Evolutionary conservation across 2,329 filamentous ascomycete genomes (phyloP).

Genomic region (Stylonectria norvegica): DNA sequence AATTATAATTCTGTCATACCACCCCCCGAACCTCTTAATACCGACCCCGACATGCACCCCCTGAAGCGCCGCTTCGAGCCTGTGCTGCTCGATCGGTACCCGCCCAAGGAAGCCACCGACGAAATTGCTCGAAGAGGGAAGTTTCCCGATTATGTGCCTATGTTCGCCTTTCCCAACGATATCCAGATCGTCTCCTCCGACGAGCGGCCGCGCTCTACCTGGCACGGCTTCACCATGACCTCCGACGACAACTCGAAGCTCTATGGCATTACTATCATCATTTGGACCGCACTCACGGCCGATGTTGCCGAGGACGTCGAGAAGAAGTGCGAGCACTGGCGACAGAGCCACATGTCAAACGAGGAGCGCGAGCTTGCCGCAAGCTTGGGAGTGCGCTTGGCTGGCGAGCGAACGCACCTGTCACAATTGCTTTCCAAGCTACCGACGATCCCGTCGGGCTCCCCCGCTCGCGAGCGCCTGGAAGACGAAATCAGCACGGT

Average conservation of each 20-base stretch:
- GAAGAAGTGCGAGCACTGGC: slow-evolving; percentile 78
- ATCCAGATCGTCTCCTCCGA: slow-evolving; percentile 96
- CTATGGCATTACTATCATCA: slow-evolving; percentile 84
- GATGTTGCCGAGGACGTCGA: slow-evolving; percentile 82
- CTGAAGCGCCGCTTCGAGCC: slow-evolving; percentile 92
- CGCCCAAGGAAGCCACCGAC: slow-evolving; percentile 75
- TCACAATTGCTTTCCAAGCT: slow-evolving; percentile 83
- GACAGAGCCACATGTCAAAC: slow-evolving; percentile 81
- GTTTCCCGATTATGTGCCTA: slow-evolving; percentile 96
- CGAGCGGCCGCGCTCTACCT: slow-evolving; percentile 89
- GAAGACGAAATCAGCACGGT: slow-evolving; percentile 94
- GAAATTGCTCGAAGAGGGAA: slow-evolving; percentile 75
- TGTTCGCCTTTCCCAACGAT: slow-evolving; percentile 99
- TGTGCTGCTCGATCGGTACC: slow-evolving; percentile 91
- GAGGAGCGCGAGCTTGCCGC: slow-evolving; percentile 89
- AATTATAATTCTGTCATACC: slow-evolving; percentile 99
- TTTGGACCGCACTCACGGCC: slow-evolving; percentile 85
- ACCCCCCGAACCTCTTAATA: slow-evolving; percentile 82
- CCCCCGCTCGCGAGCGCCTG: slow-evolving; percentile 73
- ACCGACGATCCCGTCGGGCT: slow-evolving; percentile 76
- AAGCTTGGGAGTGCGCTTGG: slow-evolving; percentile 84
- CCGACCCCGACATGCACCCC: slow-evolving; percentile 91
- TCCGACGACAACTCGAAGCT: slow-evolving; percentile 86
- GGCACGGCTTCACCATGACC: slow-evolving; percentile 99
- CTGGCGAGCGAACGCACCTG: slow-evolving; percentile 81